These are phyloP conservation scores for Salix exigua DNA, from an alignment of 345 rosid species.

Conservation along the genomic window DNA sequence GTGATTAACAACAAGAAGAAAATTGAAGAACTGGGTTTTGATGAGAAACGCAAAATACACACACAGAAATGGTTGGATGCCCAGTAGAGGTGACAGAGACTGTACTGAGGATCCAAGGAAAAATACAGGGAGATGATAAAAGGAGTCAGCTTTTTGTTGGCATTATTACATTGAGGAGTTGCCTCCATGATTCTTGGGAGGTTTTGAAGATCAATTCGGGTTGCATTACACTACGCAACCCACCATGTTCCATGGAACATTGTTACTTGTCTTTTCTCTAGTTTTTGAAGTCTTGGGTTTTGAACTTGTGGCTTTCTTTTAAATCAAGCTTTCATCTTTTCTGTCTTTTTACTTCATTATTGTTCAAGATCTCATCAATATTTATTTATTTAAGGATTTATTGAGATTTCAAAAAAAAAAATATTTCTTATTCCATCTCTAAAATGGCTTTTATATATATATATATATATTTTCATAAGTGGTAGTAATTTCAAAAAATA, in stretches of 20 bases:
- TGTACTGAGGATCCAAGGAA: conserved; percentile 20
- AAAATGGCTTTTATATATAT: no score
- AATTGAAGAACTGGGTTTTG: conserved; percentile 8
- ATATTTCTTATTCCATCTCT: no score
- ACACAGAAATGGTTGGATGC: conserved; percentile 54
- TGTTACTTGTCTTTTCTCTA: background rate
- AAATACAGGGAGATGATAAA: background rate
- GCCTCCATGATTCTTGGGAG: background rate
- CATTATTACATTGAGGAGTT: no score
- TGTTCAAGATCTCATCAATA: background rate
- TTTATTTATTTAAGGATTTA: no score
- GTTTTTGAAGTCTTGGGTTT: background rate
- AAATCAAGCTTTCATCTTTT: background rate
- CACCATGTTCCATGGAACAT: background rate
- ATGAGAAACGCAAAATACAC: background rate
- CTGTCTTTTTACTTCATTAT: background rate
- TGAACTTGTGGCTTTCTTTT: background rate
- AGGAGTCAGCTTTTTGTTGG: background rate
- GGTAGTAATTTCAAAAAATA: no score
- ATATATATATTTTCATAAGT: no score
- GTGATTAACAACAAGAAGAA: background rate
- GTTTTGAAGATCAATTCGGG: background rate
- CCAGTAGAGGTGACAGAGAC: conserved; percentile 35
- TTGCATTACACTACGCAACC: background rate
- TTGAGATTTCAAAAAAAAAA: no score